Base-by-base conservation (phyloP, 495 filamentous ascomycete species). In the Xylaria cubensis region DNA sequence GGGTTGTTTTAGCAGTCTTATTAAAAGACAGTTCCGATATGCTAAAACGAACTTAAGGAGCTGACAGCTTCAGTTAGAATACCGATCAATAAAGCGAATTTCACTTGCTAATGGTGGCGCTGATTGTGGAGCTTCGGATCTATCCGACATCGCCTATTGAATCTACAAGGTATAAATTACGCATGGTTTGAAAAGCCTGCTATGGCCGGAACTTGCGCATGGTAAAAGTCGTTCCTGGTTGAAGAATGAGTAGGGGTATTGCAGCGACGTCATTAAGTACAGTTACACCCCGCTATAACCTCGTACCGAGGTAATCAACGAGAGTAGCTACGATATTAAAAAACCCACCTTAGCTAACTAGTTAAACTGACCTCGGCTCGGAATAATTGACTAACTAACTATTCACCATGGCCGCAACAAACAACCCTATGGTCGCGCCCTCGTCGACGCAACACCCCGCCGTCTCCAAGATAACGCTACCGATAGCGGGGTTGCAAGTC, bases 401-500 rank as follows among this genome's bases (percentile, higher is more conserved):
- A 39, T 15, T 9, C 32, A 41, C 36, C 67, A 77, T 77, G 75
- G 75, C 73, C 7, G 74, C n/a, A 4, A 76, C 76, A 7, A 75
- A 72, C 21, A 71, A 71, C 59, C 79, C 82, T 2, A 72, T 83
- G 63, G 74, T 51, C 41, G 74, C 74, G 1, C 26, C 76, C 32
- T 29, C 74, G 48, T 24, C 74, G 48, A 71, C 61, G 61, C 51
- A 71, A 53, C 69, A 81, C 21, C 76, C 87, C 4, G 58, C 85
- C 5, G 78, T 95, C 29, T 96, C 94, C 9, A 81, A 80, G 48
- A 83, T 82, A 66, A 88, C 86, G 42, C 85, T 90, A 62, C 85
- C 86, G 24, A 92, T 98, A 79, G 88, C 92, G 32, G 94, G 95
- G 32, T 89, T 97, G 36, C 84, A 91, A 9, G 88, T 90, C 15